Conservation (phyloP, 495 filamentous ascomycete species). For the Darksidea phi region DNA sequence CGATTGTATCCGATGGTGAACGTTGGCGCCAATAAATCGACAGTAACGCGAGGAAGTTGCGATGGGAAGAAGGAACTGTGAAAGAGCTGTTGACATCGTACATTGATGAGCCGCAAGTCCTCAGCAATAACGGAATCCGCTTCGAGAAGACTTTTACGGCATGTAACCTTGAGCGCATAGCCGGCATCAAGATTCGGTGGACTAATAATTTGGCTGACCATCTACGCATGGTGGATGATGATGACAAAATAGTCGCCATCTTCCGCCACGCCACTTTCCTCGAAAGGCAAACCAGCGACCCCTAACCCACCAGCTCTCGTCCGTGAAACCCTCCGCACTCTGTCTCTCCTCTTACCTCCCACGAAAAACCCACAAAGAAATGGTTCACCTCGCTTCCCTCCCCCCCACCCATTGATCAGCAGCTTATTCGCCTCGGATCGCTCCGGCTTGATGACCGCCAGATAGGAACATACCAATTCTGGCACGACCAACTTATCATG, state of each 20-base stretch:
- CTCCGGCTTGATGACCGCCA: constrained; percentile 43
- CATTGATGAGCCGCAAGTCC: neutral
- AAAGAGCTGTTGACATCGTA: neutral
- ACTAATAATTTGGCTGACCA: constrained; percentile 52
- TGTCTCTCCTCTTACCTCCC: constrained; percentile 50
- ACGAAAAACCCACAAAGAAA: constrained; percentile 17
- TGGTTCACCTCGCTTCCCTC: constrained; percentile 5
- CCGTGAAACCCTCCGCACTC: constrained; percentile 49
- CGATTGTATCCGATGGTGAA: constrained; percentile 26
- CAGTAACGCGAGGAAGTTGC: constrained; percentile 2
- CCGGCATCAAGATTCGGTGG: constrained; percentile 45
- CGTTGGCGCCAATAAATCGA: constrained; percentile 10
- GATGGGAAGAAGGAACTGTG: neutral
- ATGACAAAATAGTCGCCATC: constrained; percentile 41
- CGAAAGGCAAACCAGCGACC: constrained; percentile 32
- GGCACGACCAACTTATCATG: constrained; percentile 53
- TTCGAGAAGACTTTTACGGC: constrained; percentile 38
- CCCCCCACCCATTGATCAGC: neutral
- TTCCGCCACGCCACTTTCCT: constrained; percentile 50
- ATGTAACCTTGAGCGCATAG: constrained; percentile 40
- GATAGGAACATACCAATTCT: constrained; percentile 51
- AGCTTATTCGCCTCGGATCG: constrained; percentile 27
- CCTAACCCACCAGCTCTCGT: constrained; percentile 42
- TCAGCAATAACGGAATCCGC: neutral
- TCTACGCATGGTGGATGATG: constrained; percentile 45